Evolutionary conservation across 805 yeast genomes (phyloP), one percentile per base, ranked within the genome.

Genomic region (Suhomyces emberorum): DNA sequence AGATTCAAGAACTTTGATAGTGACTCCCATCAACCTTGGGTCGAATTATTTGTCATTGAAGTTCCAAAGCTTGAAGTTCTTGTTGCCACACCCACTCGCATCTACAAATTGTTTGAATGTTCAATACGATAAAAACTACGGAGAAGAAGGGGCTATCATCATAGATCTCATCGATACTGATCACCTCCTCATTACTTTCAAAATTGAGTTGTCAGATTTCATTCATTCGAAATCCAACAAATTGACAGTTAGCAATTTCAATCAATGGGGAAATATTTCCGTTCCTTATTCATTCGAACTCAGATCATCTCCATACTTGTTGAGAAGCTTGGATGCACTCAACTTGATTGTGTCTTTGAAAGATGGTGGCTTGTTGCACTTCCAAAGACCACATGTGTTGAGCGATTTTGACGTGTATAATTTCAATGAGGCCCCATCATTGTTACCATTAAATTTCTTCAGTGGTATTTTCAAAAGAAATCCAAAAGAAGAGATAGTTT

Each of bases 281-380:
- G 74, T 75, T 24, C 89, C 93, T 1, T 84, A 81, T 55, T 64
- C 72, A n/a, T 68, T 68, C 47, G 74, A 68, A 39, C 54, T 68
- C 38, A 52, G 69, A 29, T 61, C 65, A 3, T 39, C 55, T 16
- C 88, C 91, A 1, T 74, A 76, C 28, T 57, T 70, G 15, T 48
- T 83, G 42, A 63, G 69, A 33, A 55, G 81, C 1, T 57, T 79
- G 11, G 69, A 75, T 21, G 43, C 61, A 0, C 48, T 52, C 3
- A 68, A 72, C 30, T 52, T 79, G 7, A 54, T 88, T 3, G 77
- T 83, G 0, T 69, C 87, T 4, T 64, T 88, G 32, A 69, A 71
- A 29, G 95, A 89, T 59, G 96, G 97, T 17, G 87, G 89, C 1
- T 55, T 88, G 28, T 59, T 87, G 33, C 80, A 79, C 30, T 63